Conservation (phyloP, 176 grass and related monocot genomes). For the Zizania latifolia region DNA sequence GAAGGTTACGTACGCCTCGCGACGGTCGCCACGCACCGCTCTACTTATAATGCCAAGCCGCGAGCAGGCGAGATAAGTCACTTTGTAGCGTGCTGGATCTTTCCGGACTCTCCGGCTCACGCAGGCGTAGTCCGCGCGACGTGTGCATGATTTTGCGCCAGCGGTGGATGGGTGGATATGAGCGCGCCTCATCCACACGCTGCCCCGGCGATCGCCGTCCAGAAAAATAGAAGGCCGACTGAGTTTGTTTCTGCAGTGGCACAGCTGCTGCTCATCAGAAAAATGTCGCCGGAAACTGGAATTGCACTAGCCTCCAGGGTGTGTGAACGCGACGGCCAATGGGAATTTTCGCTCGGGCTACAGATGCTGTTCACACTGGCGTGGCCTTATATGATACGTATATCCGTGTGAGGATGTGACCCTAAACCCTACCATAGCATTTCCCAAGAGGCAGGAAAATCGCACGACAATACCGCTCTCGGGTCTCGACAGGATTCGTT, state of each 20-base stretch:
- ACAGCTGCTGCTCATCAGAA: neutral
- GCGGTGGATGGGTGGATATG: neutral
- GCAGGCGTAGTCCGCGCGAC: neutral
- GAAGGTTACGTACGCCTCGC: neutral
- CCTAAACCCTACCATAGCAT: too few relatives aligned
- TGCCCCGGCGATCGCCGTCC: conserved; percentile 21
- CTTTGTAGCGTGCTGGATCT: neutral
- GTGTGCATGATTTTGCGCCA: neutral
- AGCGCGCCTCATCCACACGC: conserved; percentile 31
- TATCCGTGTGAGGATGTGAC: neutral
- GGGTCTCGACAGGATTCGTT: neutral
- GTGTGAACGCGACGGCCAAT: conserved; percentile 19
- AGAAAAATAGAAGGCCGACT: neutral
- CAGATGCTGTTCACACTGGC: conserved; percentile 49
- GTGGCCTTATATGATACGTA: neutral
- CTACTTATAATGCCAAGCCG: neutral
- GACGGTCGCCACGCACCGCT: neutral
- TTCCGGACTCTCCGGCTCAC: neutral
- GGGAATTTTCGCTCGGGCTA: neutral
- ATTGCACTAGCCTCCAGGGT: neutral
- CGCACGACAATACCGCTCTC: neutral
- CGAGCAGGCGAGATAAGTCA: neutral
- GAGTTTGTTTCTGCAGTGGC: neutral
- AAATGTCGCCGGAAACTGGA: neutral
- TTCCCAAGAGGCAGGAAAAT: neutral